Evolutionary conservation across 1,284 basidiomycete species (phyloP).

Genomic region (Exobasidium cylindrosporum): DNA sequence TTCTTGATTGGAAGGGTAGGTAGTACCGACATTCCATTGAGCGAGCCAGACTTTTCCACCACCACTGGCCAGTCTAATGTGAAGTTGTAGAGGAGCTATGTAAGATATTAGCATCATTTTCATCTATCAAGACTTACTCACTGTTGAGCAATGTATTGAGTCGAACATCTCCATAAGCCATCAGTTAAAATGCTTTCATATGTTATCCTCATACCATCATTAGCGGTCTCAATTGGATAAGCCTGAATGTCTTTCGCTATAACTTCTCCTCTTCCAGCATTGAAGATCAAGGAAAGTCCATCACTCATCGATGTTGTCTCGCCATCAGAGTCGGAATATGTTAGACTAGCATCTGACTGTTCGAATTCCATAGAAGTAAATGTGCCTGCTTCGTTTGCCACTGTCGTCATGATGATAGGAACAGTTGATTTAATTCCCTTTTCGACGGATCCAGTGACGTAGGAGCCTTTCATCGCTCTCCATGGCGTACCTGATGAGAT

Average conservation of each 20-base stretch:
- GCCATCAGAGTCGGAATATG: not conserved
- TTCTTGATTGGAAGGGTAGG: slow-evolving; percentile 28
- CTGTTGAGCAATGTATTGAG: slow-evolving; percentile 29
- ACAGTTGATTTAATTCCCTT: slow-evolving; percentile 12
- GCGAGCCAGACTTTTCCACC: slow-evolving; percentile 23
- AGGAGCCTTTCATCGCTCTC: slow-evolving; percentile 29
- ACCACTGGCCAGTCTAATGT: not conserved
- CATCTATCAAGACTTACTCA: slow-evolving; percentile 2
- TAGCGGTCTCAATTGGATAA: not conserved
- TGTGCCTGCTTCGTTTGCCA: slow-evolving; percentile 37
- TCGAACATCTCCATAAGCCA: slow-evolving; percentile 35
- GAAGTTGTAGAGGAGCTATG: too few species aligned
- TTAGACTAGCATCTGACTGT: slow-evolving; percentile 12
- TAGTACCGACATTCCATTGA: slow-evolving; percentile 23
- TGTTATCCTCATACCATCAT: slow-evolving; percentile 25
- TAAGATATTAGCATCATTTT: not conserved
- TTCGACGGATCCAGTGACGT: slow-evolving; percentile 17
- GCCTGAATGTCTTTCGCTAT: not conserved
- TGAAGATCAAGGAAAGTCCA: slow-evolving; percentile 27
- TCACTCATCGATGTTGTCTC: not conserved
- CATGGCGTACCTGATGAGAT: slow-evolving; percentile 31
- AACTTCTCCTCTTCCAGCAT: slow-evolving; percentile 16
- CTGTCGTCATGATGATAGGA: slow-evolving; percentile 31
- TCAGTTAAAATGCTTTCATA: slow-evolving; percentile 31
- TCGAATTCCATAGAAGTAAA: slow-evolving; percentile 20